Percentiles rank a stretch among this genome's conserved stretches.
phyloP scores from a whole-genome alignment of 305 asterid species.

The Plantago coronopus region DNA sequence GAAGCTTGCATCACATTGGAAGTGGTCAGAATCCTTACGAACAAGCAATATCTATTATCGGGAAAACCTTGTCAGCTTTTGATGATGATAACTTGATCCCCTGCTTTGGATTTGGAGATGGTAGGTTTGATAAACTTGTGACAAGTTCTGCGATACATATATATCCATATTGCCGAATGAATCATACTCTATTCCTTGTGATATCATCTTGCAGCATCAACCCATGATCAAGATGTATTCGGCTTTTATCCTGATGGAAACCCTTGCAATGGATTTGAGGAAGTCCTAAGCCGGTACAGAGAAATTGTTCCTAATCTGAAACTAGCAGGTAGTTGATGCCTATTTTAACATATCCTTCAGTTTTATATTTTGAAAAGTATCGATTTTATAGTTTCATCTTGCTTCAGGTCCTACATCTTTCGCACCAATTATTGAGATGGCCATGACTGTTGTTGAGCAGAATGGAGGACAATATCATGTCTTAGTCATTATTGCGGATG shows the following conservation, averaged over 20 bases:
- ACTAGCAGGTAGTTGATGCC: slow-evolving; percentile 64
- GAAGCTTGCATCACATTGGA: slow-evolving; percentile 81
- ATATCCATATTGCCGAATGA: slow-evolving; percentile 11
- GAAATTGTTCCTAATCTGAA: slow-evolving; percentile 69
- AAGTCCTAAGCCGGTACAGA: slow-evolving; percentile 69
- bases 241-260: slow-evolving; percentile 68
- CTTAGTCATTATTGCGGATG: slow-evolving; percentile 85
- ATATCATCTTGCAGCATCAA: slow-evolving; percentile 57
- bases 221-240: slow-evolving; percentile 92
- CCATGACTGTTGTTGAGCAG: slow-evolving; percentile 79
- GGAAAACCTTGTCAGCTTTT: slow-evolving; percentile 83
- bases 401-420: slow-evolving; percentile 91
- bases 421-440: slow-evolving; percentile 92
- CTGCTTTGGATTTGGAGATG: slow-evolving; percentile 93
- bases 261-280: slow-evolving; percentile 87
- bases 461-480: slow-evolving; percentile 98
- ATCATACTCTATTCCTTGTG: slow-evolving; percentile 14
- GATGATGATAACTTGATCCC: slow-evolving; percentile 96
- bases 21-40: slow-evolving; percentile 69
- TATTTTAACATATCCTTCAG: slow-evolving; percentile 1
- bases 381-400: slow-evolving; percentile 18
- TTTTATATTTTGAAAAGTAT: neutral
- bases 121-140: slow-evolving; percentile 31
- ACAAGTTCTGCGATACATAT: slow-evolving; percentile 16
- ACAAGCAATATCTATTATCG: slow-evolving; percentile 85